Conservation (phyloP, 2,329 filamentous ascomycete species). For the Phaeophleospora eucalypticola region DNA sequence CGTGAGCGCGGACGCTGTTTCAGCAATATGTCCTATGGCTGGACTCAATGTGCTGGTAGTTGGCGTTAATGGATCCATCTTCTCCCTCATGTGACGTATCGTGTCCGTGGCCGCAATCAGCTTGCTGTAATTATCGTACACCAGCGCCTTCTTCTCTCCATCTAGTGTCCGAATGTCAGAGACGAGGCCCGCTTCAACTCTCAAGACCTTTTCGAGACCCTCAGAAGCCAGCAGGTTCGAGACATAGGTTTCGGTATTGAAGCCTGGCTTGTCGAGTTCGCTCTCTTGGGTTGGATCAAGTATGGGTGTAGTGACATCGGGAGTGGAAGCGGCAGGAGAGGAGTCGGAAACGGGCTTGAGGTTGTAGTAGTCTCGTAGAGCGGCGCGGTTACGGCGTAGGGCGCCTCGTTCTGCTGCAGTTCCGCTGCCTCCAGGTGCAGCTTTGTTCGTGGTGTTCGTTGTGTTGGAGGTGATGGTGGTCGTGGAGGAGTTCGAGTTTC, state of each 20-base stretch:
- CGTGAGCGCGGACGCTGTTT: conserved; percentile 47
- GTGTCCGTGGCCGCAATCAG: conserved; percentile 95
- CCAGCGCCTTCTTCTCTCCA: conserved; percentile 91
- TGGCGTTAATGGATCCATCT: conserved; percentile 74
- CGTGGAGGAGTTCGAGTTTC: conserved; percentile 65
- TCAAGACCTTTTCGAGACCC: conserved; percentile 64
- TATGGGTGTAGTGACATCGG: conserved; percentile 30
- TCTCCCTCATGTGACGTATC: conserved; percentile 80
- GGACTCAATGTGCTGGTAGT: conserved; percentile 69
- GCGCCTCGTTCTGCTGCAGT: conserved; percentile 41
- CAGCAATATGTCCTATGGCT: conserved; percentile 71
- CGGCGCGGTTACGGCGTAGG: conserved; percentile 68
- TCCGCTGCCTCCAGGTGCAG: conserved; percentile 9
- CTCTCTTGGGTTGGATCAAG: conserved; percentile 57
- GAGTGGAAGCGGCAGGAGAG: conserved; percentile 37
- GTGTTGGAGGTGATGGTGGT: conserved; percentile 45
- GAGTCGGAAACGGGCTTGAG: conserved; percentile 50
- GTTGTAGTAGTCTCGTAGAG: conserved; percentile 92
- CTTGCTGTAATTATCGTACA: conserved; percentile 98
- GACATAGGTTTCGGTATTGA: conserved; percentile 69
- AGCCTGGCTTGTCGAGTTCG: conserved; percentile 70
- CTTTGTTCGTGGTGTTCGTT: conserved; percentile 32
- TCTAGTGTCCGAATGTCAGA: conserved; percentile 82
- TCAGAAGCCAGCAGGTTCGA: conserved; percentile 57
- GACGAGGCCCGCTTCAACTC: conserved; percentile 66